phyloP scores from a whole-genome alignment of 1,139 yeast species.

The Hemisphaericaspora xylofermentans region DNA sequence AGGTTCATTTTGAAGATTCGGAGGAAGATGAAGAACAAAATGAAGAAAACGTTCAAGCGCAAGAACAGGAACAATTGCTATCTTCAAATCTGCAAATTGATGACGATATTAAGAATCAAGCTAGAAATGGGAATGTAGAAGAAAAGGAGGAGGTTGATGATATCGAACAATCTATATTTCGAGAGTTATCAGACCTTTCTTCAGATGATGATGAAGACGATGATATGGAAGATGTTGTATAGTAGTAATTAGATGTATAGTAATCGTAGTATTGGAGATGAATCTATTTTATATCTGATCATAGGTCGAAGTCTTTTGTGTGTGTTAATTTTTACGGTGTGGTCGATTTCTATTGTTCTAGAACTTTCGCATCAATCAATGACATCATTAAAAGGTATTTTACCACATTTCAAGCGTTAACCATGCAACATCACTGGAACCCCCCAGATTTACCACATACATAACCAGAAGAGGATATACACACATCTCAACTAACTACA shows the following conservation, averaged over 20 bases:
- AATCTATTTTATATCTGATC: background rate
- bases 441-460: background rate
- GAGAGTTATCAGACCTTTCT: slow-evolving; percentile 8
- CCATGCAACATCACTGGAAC: background rate
- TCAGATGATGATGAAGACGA: slow-evolving; percentile 9
- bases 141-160: slow-evolving; percentile 14
- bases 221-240: slow-evolving; percentile 6
- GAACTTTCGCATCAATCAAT: no score
- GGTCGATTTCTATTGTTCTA: no score
- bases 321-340: no score
- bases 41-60: background rate
- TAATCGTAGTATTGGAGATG: no score
- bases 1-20: slow-evolving; percentile 1
- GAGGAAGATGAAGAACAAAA: background rate
- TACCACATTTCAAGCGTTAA: no score
- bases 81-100: background rate
- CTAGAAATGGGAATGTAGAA: slow-evolving; percentile 10
- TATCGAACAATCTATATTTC: slow-evolving; percentile 6
- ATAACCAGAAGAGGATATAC: background rate
- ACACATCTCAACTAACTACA: no score
- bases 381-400: no score
- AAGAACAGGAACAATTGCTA: background rate
- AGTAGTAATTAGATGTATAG: background rate
- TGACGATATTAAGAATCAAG: slow-evolving; percentile 1
- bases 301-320: no score